Conservation (phyloP, 2,329 filamentous ascomycete species). For the Nemania sp. region DNA sequence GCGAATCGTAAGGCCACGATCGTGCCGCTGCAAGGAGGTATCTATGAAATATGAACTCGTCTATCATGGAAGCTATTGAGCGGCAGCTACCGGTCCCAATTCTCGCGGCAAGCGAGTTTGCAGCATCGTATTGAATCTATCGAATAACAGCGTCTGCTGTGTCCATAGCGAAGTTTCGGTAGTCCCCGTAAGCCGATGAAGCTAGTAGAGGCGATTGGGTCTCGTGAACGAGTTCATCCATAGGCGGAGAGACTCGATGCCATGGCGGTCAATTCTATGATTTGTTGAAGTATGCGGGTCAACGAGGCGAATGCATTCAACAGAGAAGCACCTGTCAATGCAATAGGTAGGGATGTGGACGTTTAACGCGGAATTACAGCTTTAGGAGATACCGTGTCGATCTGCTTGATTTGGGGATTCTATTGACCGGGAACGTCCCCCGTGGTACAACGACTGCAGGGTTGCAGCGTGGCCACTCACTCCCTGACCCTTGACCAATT, state of each 20-base stretch:
- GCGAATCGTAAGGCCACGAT: background rate
- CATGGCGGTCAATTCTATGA: conserved; percentile 9
- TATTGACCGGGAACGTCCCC: conserved; percentile 30
- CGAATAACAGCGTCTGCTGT: conserved; percentile 19
- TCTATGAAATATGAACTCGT: conserved; percentile 16
- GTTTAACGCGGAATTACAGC: conserved; percentile 8
- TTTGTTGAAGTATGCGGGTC: too few species aligned
- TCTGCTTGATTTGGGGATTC: conserved; percentile 15
- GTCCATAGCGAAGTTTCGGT: conserved; percentile 25
- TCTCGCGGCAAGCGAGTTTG: too few species aligned
- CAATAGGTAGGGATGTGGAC: conserved; percentile 8
- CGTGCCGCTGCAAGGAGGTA: conserved; percentile 4
- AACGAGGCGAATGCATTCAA: conserved; percentile 21
- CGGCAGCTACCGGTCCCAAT: too few species aligned
- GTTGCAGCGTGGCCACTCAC: conserved; percentile 11
- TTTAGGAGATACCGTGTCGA: conserved; percentile 22
- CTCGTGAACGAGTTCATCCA: conserved; percentile 13
- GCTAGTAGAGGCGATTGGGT: conserved; percentile 20
- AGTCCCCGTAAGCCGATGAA: conserved; percentile 11
- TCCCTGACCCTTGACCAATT: conserved; percentile 16
- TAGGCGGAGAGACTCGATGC: conserved; percentile 16
- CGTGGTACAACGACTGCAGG: conserved; percentile 23
- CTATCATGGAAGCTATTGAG: conserved; percentile 7
- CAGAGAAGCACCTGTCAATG: conserved; percentile 17
- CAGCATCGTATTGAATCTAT: too few species aligned